Evolutionary conservation across 225 moss, liverwort and hornwort species (phyloP).

Genomic region (Antitrichia curtipendula): DNA sequence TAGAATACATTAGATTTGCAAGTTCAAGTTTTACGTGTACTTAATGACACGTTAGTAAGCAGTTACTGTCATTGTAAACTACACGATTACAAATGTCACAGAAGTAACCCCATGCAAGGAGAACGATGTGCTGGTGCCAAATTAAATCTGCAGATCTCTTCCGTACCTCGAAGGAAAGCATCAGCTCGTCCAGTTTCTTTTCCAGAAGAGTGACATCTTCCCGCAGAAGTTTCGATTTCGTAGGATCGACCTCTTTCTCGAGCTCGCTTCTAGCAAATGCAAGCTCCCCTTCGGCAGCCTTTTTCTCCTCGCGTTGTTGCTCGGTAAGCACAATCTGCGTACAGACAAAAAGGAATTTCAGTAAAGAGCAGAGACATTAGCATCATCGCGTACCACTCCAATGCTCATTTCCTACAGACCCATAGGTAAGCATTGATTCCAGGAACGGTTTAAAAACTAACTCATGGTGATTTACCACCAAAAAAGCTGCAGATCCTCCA

Average conservation of each 20-base stretch:
- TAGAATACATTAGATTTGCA: not conserved
- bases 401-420: not conserved
- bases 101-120: not conserved
- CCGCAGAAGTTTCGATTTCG: slow-evolving; percentile 62
- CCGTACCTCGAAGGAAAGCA: slow-evolving; percentile 68
- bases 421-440: not conserved
- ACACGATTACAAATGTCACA: no score
- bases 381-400: no score
- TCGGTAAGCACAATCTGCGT: slow-evolving; percentile 80
- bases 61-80: not conserved
- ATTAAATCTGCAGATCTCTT: no score
- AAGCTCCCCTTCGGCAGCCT: slow-evolving; percentile 85
- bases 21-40: not conserved
- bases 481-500: not conserved
- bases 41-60: no score
- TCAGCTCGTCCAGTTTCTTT: slow-evolving; percentile 73
- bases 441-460: no score
- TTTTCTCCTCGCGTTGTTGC: slow-evolving; percentile 87
- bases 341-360: not conserved
- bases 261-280: slow-evolving; percentile 94
- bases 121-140: not conserved
- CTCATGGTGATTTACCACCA: not conserved
- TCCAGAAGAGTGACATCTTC: slow-evolving; percentile 68
- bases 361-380: no score
- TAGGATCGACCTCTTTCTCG: slow-evolving; percentile 78